Percentiles rank a stretch among this genome's conserved stretches.
Evolutionary conservation across 78 protist species (phyloP).

Genomic region (Planoprotostelium fungivorum): DNA sequence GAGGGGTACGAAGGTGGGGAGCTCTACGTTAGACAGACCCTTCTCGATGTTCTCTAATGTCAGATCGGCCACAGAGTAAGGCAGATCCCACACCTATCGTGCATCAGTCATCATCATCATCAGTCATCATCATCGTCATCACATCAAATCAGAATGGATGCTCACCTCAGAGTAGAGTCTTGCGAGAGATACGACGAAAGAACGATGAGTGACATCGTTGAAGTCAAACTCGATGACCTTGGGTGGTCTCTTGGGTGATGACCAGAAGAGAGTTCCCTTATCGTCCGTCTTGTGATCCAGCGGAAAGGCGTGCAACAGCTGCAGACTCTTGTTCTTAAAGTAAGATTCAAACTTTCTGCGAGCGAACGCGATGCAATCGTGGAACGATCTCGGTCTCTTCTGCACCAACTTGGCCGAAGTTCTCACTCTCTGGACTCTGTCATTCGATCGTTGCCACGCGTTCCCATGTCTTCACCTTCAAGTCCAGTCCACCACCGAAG

Average conservation of each 20-base stretch:
- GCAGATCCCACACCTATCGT: not conserved
- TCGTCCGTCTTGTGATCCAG: constrained; percentile 50
- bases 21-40: not conserved
- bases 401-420: constrained; percentile 16
- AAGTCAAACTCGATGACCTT: constrained; percentile 11
- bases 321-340: constrained; percentile 17
- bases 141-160: not conserved
- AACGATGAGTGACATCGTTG: constrained; percentile 17
- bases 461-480: not conserved
- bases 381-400: constrained; percentile 4
- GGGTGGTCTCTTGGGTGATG: constrained; percentile 69
- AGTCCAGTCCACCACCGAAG: not conserved
- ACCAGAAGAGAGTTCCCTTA: constrained; percentile 55
- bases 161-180: not conserved
- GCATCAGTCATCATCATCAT: not conserved
- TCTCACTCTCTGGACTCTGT: not conserved
- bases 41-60: not conserved
- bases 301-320: constrained; percentile 42
- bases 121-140: not conserved
- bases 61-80: not conserved
- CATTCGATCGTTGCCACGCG: no score
- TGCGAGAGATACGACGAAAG: constrained; percentile 7
- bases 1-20: not conserved
- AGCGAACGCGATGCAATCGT: constrained; percentile 31
- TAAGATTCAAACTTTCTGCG: constrained; percentile 54